Conservation (phyloP, 495 filamentous ascomycete genomes). For the Lindgomyces ingoldianus region DNA sequence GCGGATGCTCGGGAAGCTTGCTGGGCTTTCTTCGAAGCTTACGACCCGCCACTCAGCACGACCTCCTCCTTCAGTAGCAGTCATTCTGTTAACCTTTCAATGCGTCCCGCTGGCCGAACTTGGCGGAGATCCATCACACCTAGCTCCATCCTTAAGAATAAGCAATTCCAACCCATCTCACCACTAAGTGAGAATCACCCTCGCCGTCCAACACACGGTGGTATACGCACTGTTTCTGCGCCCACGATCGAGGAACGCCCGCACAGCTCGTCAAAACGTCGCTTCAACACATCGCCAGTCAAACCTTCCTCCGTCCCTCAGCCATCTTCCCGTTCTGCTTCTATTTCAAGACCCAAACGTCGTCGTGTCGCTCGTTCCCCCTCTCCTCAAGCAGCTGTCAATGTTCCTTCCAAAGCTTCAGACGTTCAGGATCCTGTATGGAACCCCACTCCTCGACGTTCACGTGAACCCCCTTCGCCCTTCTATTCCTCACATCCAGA, state of each 20-base stretch:
- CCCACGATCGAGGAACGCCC: slow-evolving; percentile 3
- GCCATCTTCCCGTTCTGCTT: neutral
- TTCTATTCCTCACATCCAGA: slow-evolving; percentile 25
- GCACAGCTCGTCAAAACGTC: slow-evolving; percentile 25
- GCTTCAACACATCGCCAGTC: slow-evolving; percentile 24
- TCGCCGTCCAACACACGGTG: slow-evolving; percentile 2
- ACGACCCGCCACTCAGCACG: slow-evolving; percentile 52
- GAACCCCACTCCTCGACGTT: slow-evolving; percentile 22
- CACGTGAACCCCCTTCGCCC: slow-evolving; percentile 24
- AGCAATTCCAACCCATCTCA: slow-evolving; percentile 26
- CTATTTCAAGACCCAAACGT: slow-evolving; percentile 24
- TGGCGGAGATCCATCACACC: slow-evolving; percentile 27
- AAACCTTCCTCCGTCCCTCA: slow-evolving; percentile 15
- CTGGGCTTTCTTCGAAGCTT: slow-evolving; percentile 54
- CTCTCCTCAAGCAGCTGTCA: slow-evolving; percentile 6
- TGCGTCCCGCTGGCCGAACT: slow-evolving; percentile 28
- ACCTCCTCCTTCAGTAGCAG: slow-evolving; percentile 45
- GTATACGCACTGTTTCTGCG: slow-evolving; percentile 25
- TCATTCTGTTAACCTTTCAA: slow-evolving; percentile 25
- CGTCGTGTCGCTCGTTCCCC: slow-evolving; percentile 21
- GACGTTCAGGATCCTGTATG: slow-evolving; percentile 3
- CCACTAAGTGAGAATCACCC: slow-evolving; percentile 32
- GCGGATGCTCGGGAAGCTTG: slow-evolving; percentile 60
- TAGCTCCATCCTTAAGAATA: slow-evolving; percentile 30
- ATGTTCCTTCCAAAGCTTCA: neutral